These are phyloP conservation scores for Kodamaea sagamina DNA, from an alignment of 805 yeast genomes.

Conservation along the genomic window DNA sequence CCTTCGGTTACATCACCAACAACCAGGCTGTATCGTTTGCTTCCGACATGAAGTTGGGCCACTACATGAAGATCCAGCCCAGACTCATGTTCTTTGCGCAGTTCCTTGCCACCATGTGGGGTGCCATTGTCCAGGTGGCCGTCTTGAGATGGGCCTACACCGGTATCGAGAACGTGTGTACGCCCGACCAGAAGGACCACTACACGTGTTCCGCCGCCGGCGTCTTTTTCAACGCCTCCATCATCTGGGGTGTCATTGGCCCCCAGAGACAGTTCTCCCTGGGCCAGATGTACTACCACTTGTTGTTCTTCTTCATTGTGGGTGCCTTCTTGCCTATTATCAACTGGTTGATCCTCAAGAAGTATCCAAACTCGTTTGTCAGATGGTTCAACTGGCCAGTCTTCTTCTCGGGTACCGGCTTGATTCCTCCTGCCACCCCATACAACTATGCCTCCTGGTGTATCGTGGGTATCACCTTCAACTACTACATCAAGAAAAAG, in stretches of 20 bases:
- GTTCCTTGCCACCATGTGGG: conserved; percentile 45
- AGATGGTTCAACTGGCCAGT: conserved; percentile 35
- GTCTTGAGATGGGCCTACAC: conserved; percentile 46
- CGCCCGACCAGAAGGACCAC: conserved; percentile 25
- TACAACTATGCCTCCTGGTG: conserved; percentile 63
- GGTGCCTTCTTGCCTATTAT: conserved; percentile 40
- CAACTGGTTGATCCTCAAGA: conserved; percentile 40
- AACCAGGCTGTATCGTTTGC: conserved; percentile 51
- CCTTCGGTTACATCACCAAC: conserved; percentile 50
- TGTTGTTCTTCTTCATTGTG: conserved; percentile 41
- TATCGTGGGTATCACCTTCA: conserved; percentile 32
- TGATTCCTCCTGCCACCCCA: conserved; percentile 74
- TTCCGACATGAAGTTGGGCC: conserved; percentile 48
- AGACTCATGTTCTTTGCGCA: conserved; percentile 44
- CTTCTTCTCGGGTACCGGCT: conserved; percentile 51
- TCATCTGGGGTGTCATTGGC: conserved; percentile 46
- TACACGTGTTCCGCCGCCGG: conserved; percentile 24
- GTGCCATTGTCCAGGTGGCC: conserved; percentile 40
- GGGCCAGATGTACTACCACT: conserved; percentile 29
- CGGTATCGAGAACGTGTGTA: conserved; percentile 34
- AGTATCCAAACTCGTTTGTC: conserved; percentile 39
- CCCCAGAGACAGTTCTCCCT: conserved; percentile 22
- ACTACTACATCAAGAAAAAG: conserved; percentile 38
- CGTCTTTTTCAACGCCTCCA: conserved; percentile 44
- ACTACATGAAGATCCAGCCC: conserved; percentile 45